Conservation (phyloP, 768 basidiomycete species). For the Hygrocybe coccinea region DNA sequence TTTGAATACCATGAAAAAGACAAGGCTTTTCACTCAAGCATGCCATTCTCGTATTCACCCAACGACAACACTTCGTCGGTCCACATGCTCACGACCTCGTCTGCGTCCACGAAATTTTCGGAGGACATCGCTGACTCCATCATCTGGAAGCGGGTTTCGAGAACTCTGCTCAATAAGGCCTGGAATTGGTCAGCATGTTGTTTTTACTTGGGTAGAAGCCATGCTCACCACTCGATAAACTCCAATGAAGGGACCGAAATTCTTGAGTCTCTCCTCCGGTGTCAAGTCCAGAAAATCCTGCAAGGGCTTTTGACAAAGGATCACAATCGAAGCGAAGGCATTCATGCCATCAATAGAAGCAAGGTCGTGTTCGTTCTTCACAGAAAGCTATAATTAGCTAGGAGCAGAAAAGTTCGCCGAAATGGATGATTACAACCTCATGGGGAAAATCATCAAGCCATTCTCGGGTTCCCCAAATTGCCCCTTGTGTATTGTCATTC, state of each 20-base stretch:
- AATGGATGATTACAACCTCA: conserved; percentile 15
- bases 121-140: neutral
- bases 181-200: neutral
- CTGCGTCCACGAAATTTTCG: neutral
- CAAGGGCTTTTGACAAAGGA: conserved; percentile 51
- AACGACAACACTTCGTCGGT: neutral
- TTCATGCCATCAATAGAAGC: conserved; percentile 61
- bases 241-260: conserved; percentile 47
- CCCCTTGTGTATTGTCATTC: conserved; percentile 38
- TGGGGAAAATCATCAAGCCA: conserved; percentile 58
- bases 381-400: conserved; percentile 2
- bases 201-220: conserved; percentile 3
- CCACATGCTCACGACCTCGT: neutral
- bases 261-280: conserved; percentile 42
- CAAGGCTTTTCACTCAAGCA: too few species aligned
- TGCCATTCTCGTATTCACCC: too few species aligned
- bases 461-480: conserved; percentile 53
- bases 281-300: conserved; percentile 52
- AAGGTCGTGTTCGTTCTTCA: conserved; percentile 58
- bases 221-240: conserved; percentile 48
- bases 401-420: neutral
- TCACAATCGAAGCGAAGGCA: conserved; percentile 58
- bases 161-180: neutral
- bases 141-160: neutral
- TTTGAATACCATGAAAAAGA: too few species aligned